These are phyloP conservation scores for Xanthoconium separans DNA, from an alignment of 1,284 basidiomycete genomes.

Conservation along the genomic window DNA sequence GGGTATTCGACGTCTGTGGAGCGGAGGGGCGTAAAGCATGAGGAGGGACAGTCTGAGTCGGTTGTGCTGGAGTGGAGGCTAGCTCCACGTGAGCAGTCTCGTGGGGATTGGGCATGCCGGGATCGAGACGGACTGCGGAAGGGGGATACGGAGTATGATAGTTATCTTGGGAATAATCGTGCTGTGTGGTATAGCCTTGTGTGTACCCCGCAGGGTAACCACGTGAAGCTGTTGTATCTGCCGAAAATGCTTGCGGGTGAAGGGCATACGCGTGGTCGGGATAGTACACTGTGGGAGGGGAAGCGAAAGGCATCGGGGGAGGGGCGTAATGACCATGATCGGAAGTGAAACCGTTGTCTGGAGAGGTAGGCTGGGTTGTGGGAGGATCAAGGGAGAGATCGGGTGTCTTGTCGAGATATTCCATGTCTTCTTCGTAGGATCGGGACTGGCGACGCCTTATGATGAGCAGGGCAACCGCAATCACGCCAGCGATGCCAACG, in stretches of 20 bases:
- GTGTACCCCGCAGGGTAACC: constrained; percentile 2
- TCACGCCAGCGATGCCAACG: constrained; percentile 29
- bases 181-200: constrained; percentile 20
- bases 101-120: constrained; percentile 20
- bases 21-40: constrained; percentile 19
- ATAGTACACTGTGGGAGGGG: constrained; percentile 27
- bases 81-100: constrained; percentile 3
- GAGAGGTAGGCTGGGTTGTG: constrained; percentile 4
- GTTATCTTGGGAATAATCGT: constrained; percentile 19
- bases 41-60: constrained; percentile 9
- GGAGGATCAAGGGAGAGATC: constrained; percentile 12
- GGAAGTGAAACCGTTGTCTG: constrained; percentile 18
- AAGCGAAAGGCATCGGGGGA: constrained; percentile 17
- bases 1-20: background rate
- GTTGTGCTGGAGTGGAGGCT: constrained; percentile 5
- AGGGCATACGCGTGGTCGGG: constrained; percentile 22
- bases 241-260: constrained; percentile 15
- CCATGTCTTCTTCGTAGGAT: constrained; percentile 28
- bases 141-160: constrained; percentile 20
- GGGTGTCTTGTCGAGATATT: constrained; percentile 28
- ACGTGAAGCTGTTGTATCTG: background rate
- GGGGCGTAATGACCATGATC: constrained; percentile 26
- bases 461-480: constrained; percentile 27
- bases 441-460: constrained; percentile 23
- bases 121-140: background rate